A percentile compares a stretch with the other conserved stretches of the same genome.
phyloP scores from a whole-genome alignment of 1,139 yeast genomes.

The Nadsonia commutata region DNA sequence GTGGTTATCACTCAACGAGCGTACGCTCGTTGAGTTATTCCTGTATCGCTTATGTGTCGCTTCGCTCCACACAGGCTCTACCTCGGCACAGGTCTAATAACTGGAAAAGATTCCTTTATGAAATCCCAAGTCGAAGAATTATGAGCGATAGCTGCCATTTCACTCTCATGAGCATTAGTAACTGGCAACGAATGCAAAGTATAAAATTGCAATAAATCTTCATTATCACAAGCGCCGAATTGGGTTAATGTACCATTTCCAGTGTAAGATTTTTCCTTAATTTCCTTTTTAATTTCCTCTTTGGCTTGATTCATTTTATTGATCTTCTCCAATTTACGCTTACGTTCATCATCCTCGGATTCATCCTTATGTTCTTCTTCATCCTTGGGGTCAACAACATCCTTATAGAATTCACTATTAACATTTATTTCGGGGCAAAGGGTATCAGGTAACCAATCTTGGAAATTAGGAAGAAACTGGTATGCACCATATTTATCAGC shows the following conservation, averaged over 20 bases:
- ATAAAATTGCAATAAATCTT: slow-evolving; percentile 1
- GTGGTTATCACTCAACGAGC: too few relatives aligned
- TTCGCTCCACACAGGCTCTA: too few relatives aligned
- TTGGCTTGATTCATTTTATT: background rate
- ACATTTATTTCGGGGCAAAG: background rate
- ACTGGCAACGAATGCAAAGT: background rate
- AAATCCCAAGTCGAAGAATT: background rate
- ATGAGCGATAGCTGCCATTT: slow-evolving; percentile 2
- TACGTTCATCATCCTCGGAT: background rate
- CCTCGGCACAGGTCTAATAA: background rate
- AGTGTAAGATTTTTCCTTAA: background rate
- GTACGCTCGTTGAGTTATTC: too few relatives aligned
- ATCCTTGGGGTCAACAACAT: background rate
- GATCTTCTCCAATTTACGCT: background rate
- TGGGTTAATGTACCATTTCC: background rate
- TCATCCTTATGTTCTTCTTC: background rate
- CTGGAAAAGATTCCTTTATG: background rate
- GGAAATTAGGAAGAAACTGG: background rate
- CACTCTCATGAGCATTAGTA: slow-evolving; percentile 1
- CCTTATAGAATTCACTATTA: background rate
- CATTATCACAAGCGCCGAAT: slow-evolving; percentile 5
- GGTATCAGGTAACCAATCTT: background rate
- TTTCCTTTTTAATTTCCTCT: background rate
- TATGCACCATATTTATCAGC: background rate
- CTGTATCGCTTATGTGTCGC: too few relatives aligned